A percentile compares a stretch with the other conserved stretches of the same genome.
These are phyloP conservation scores for Phoma sp. DNA, from an alignment of 2,329 filamentous ascomycete genomes.

Conservation along the genomic window DNA sequence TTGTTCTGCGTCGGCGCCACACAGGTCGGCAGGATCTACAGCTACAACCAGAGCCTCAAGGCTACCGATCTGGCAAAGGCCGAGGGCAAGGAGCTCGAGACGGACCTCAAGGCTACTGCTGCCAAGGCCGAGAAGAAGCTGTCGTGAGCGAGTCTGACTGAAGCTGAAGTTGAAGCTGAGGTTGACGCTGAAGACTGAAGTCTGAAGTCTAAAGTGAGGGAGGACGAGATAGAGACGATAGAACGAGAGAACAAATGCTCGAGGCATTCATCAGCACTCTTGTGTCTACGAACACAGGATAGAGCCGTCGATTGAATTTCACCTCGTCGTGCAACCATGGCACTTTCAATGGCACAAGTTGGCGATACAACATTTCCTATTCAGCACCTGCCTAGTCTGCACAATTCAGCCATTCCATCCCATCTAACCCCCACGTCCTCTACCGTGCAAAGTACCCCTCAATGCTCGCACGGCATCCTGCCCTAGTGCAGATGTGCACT, in stretches of 20 bases:
- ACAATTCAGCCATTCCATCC: background rate
- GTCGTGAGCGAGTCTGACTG: background rate
- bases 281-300: background rate
- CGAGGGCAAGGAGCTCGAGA: slow-evolving; percentile 43
- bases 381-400: background rate
- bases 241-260: background rate
- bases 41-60: slow-evolving; percentile 69
- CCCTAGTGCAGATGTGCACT: background rate
- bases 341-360: slow-evolving; percentile 4
- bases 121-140: slow-evolving; percentile 37
- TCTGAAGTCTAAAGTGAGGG: background rate
- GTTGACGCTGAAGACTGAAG: too few relatives aligned
- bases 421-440: background rate
- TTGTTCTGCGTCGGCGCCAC: slow-evolving; percentile 85
- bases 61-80: slow-evolving; percentile 47
- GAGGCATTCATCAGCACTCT: background rate
- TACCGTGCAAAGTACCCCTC: too few relatives aligned
- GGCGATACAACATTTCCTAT: background rate
- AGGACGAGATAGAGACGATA: background rate
- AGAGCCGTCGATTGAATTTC: slow-evolving; percentile 6
- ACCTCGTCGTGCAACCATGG: slow-evolving; percentile 7
- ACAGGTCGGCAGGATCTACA: slow-evolving; percentile 78
- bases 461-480: background rate
- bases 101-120: slow-evolving; percentile 40
- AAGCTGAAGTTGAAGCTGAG: too few relatives aligned